Evolutionary conservation across 495 filamentous ascomycete species (phyloP).

Genomic region (Pyrenopolyporus hunteri): DNA sequence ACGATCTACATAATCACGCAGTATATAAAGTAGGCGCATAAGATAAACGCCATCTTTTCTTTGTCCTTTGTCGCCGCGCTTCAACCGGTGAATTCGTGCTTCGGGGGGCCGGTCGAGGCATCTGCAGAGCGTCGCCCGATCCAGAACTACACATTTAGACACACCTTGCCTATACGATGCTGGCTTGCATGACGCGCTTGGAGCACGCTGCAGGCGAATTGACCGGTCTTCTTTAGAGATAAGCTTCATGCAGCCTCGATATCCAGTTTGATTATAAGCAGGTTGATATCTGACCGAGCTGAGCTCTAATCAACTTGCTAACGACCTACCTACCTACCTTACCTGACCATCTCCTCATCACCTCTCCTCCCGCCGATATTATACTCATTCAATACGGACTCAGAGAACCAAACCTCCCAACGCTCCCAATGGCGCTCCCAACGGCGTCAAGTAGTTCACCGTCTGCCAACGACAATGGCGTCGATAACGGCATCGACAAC

Average conservation of each 20-base stretch:
- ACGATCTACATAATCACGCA: background rate
- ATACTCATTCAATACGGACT: too few relatives aligned
- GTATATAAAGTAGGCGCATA: too few relatives aligned
- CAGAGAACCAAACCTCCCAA: too few relatives aligned
- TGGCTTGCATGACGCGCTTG: background rate
- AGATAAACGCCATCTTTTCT: too few relatives aligned
- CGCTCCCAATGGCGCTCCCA: too few relatives aligned
- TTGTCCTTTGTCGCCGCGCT: background rate
- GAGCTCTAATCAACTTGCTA: too few relatives aligned
- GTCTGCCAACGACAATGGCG: too few relatives aligned
- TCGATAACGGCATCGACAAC: background rate
- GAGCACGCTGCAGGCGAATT: slow-evolving; percentile 1
- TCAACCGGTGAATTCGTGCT: background rate
- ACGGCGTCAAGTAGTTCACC: too few relatives aligned
- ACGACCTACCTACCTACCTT: too few relatives aligned
- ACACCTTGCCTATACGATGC: too few relatives aligned
- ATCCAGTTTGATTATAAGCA: background rate
- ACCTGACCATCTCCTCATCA: background rate
- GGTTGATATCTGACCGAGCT: background rate
- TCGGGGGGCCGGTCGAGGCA: background rate
- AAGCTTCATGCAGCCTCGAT: slow-evolving; percentile 1
- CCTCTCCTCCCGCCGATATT: too few relatives aligned
- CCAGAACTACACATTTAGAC: too few relatives aligned
- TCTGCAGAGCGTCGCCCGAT: background rate
- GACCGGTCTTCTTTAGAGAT: slow-evolving; percentile 5